Evolutionary conservation across 495 filamentous ascomycete species (phyloP).

Genomic region (Oleoguttula mirabilis): DNA sequence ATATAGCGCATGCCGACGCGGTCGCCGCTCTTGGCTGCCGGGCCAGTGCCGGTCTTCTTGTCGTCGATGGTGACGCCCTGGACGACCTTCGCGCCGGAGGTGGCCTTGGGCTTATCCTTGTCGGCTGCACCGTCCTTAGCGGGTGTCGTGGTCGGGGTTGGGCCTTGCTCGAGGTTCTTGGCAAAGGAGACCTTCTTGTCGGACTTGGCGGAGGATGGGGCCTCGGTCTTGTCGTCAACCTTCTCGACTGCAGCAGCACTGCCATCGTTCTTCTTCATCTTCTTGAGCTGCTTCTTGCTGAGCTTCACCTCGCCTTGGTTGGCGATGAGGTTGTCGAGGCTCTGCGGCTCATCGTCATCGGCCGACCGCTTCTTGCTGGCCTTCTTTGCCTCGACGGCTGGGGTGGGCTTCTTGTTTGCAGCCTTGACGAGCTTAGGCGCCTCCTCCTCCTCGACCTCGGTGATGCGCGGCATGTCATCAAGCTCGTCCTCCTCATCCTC

Average conservation of each 20-base stretch:
- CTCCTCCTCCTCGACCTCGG: conserved; percentile 72
- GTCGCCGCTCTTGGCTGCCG: conserved; percentile 72
- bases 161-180: conserved; percentile 94
- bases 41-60: conserved; percentile 77
- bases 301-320: conserved; percentile 51
- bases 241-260: conserved; percentile 52
- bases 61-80: conserved; percentile 88
- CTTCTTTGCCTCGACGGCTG: conserved; percentile 55
- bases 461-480: conserved; percentile 66
- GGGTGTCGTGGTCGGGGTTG: conserved; percentile 50
- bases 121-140: conserved; percentile 39
- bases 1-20: conserved; percentile 91
- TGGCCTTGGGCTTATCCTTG: conserved; percentile 28
- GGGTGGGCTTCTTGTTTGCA: conserved; percentile 34
- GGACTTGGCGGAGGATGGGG: conserved; percentile 42
- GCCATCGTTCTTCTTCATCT: conserved; percentile 85
- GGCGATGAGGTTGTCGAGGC: conserved; percentile 56
- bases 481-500: conserved; percentile 78
- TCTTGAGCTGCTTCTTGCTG: conserved; percentile 97
- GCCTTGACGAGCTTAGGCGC: conserved; percentile 59
- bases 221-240: conserved; percentile 40
- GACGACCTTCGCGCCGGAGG: conserved; percentile 60
- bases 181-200: conserved; percentile 99
- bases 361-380: conserved; percentile 67
- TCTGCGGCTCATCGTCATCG: conserved; percentile 43